A percentile compares a stretch with the other conserved stretches of the same genome.
phyloP scores from a whole-genome alignment of 495 filamentous ascomycete species.

The Penicillium alfredii region DNA sequence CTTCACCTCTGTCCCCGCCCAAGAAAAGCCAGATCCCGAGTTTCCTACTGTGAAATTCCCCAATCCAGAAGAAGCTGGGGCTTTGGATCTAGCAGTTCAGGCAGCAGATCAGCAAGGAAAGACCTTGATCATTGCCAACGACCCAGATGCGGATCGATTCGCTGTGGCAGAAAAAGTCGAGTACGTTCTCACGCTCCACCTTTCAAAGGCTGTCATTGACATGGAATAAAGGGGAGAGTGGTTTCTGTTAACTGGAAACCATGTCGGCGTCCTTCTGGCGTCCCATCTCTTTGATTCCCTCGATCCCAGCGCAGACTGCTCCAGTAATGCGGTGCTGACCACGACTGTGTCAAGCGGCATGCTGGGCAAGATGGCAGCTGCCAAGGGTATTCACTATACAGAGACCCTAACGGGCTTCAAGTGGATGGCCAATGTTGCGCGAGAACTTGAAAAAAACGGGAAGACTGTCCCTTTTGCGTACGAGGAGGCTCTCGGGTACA shows the following conservation, averaged over 20 bases:
- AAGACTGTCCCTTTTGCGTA: slow-evolving; percentile 55
- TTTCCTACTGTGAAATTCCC: slow-evolving; percentile 68
- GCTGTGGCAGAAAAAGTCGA: slow-evolving; percentile 57
- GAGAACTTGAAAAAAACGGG: slow-evolving; percentile 39
- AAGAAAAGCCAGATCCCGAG: slow-evolving; percentile 56
- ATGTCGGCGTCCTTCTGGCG: slow-evolving; percentile 59
- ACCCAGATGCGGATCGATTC: slow-evolving; percentile 70
- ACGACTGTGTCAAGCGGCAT: slow-evolving; percentile 63
- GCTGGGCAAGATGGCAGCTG: slow-evolving; percentile 53
- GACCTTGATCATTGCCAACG: slow-evolving; percentile 56
- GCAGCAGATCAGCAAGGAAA: slow-evolving; percentile 46
- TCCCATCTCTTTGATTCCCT: slow-evolving; percentile 50
- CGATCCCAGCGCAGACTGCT: slow-evolving; percentile 14
- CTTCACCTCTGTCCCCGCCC: slow-evolving; percentile 42
- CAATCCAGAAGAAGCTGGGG: slow-evolving; percentile 67
- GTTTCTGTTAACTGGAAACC: slow-evolving; percentile 64
- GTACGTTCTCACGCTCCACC: slow-evolving; percentile 19
- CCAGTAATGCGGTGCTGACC: slow-evolving; percentile 49
- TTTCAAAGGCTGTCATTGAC: neutral
- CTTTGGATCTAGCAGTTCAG: slow-evolving; percentile 56
- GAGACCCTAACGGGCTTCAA: slow-evolving; percentile 74
- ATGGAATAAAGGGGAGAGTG: slow-evolving; percentile 38
- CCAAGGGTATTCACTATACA: slow-evolving; percentile 50
- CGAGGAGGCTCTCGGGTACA: slow-evolving; percentile 72
- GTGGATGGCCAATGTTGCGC: slow-evolving; percentile 55